Evolutionary conservation across 2,329 filamentous ascomycete genomes (phyloP).

Genomic region (Fusarium tuaranense): DNA sequence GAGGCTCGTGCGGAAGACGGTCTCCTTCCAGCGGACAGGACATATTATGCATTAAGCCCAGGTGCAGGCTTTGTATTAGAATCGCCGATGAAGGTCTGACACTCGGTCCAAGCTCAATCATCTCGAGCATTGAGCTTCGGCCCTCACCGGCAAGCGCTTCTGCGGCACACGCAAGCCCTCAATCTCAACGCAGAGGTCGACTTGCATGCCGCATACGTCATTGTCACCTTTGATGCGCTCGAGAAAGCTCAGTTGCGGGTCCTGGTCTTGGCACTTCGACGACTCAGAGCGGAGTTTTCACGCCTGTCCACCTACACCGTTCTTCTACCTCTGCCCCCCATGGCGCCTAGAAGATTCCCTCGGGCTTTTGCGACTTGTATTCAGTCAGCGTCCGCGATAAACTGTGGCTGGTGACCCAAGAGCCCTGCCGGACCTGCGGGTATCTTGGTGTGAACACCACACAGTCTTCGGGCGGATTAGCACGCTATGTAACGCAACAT

Average conservation of each 20-base stretch:
- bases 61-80: conserved; percentile 7
- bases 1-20: conserved; percentile 25
- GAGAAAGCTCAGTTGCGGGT: not conserved
- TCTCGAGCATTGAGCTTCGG: not conserved
- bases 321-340: conserved; percentile 1
- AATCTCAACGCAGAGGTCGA: not conserved
- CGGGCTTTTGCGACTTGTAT: not conserved
- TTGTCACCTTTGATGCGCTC: not conserved
- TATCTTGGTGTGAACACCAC: conserved; percentile 35
- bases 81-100: conserved; percentile 13
- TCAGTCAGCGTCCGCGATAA: not conserved
- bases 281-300: not conserved
- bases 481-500: conserved; percentile 32
- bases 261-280: not conserved
- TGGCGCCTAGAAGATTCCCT: conserved; percentile 2
- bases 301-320: not conserved
- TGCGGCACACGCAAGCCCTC: not conserved
- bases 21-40: conserved; percentile 14
- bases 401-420: conserved; percentile 26
- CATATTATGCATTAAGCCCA: conserved; percentile 16
- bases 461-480: conserved; percentile 23
- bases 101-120: conserved; percentile 3
- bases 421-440: conserved; percentile 18
- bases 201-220: conserved; percentile 12
- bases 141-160: conserved; percentile 6